Evolutionary conservation across 768 basidiomycete species (phyloP).

Genomic region (Auricularia heimuer): DNA sequence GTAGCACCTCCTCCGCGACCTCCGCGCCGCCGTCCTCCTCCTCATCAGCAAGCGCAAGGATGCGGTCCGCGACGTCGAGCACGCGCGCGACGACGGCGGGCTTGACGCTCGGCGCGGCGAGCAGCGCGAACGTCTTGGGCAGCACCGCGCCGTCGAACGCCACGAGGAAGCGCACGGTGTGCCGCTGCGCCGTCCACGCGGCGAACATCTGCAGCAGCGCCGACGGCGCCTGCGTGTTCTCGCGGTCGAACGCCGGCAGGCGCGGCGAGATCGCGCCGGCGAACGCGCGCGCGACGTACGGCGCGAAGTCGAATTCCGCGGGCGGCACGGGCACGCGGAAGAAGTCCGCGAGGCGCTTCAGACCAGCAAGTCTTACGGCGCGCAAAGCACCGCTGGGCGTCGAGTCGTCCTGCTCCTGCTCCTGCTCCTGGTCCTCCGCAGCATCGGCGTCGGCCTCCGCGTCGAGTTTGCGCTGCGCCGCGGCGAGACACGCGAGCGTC

Average conservation of each 20-base stretch:
- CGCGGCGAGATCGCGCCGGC: slow-evolving; percentile 72
- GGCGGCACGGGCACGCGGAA: slow-evolving; percentile 53
- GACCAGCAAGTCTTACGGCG: slow-evolving; percentile 67
- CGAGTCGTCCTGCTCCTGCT: slow-evolving; percentile 27
- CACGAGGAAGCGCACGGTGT: slow-evolving; percentile 55
- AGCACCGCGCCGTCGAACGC: slow-evolving; percentile 58
- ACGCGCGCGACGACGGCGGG: slow-evolving; percentile 69
- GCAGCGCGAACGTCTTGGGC: slow-evolving; percentile 71
- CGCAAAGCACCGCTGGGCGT: slow-evolving; percentile 31
- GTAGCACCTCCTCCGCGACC: slow-evolving; percentile 45
- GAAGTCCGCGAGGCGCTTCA: slow-evolving; percentile 83
- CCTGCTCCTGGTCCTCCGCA: slow-evolving; percentile 25
- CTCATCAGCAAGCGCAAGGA: slow-evolving; percentile 44
- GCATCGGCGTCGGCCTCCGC: background rate
- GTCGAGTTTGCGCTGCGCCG: slow-evolving; percentile 53
- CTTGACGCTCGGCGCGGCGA: slow-evolving; percentile 79
- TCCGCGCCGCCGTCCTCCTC: slow-evolving; percentile 30
- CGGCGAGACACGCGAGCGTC: slow-evolving; percentile 53
- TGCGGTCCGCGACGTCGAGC: slow-evolving; percentile 73
- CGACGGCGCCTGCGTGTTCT: slow-evolving; percentile 89
- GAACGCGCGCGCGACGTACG: slow-evolving; percentile 62
- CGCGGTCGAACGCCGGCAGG: slow-evolving; percentile 57
- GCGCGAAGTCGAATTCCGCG: slow-evolving; percentile 55
- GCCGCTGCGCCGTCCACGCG: slow-evolving; percentile 54
- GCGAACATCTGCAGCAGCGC: slow-evolving; percentile 79